Evolutionary conservation across 768 basidiomycete species (phyloP).

Genomic region (Phanerochaete sordida): DNA sequence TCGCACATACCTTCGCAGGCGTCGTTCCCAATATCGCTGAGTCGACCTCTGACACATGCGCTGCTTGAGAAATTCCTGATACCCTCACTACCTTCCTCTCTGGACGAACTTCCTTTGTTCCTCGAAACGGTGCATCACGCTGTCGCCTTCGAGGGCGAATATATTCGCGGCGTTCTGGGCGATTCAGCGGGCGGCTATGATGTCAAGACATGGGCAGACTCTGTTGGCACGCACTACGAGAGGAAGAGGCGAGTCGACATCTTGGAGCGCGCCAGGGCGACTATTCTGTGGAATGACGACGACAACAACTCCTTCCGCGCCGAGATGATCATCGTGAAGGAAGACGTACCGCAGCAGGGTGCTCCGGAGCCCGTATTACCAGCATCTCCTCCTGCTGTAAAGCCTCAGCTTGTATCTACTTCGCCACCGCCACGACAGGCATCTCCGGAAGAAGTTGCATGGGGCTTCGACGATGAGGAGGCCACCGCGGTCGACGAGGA

Average conservation of each 20-base stretch:
- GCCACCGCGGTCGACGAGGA: conserved; percentile 30
- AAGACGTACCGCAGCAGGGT: neutral
- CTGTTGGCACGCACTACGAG: conserved; percentile 74
- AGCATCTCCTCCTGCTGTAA: neutral
- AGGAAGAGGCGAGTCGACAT: conserved; percentile 65
- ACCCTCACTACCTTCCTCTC: conserved; percentile 65
- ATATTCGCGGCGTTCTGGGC: conserved; percentile 47
- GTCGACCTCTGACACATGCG: conserved; percentile 55
- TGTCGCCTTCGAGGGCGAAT: conserved; percentile 61
- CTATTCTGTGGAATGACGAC: conserved; percentile 45
- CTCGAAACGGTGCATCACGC: conserved; percentile 54
- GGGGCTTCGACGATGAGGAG: conserved; percentile 43
- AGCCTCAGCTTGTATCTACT: neutral
- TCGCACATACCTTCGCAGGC: conserved; percentile 49
- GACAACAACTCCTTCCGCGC: conserved; percentile 36
- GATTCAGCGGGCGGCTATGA: conserved; percentile 45
- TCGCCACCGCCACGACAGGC: neutral
- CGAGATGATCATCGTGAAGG: conserved; percentile 1
- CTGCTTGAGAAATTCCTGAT: conserved; percentile 65
- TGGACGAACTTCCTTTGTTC: conserved; percentile 58
- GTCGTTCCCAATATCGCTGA: conserved; percentile 53
- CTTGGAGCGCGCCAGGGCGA: conserved; percentile 54
- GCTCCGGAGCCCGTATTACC: neutral
- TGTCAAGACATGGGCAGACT: conserved; percentile 67
- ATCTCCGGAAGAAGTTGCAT: conserved; percentile 34